Evolutionary conservation across 345 rosid genomes (phyloP), one percentile per base, ranked within the genome.

Genomic region (Citrus medica): DNA sequence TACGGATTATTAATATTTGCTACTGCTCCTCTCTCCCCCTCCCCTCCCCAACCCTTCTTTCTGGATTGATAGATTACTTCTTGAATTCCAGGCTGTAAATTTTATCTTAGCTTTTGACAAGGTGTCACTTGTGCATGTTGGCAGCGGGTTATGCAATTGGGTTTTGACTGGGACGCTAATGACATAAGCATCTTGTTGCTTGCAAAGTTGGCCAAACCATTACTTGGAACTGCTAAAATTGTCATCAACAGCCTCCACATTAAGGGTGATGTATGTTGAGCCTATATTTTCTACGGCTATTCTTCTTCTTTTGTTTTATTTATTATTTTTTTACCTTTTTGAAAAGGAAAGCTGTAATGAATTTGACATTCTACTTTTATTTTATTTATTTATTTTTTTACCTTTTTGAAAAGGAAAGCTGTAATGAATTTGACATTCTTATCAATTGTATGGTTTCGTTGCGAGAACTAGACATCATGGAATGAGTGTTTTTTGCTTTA

Each of bases 191-290:
- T 96, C 74, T 81, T 96, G 92, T 79, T 96, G 86, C 90, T 85
- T 38, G 97, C 95, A 35, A 96, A 94, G 88, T 76, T 96, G 81
- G 97, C 97, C 65, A 94, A 82, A 86, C 97, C 98, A 28, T 89
- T 94, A 69, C 84, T 85, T 67, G 94, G 99, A 66, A 91, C 95
- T 77, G 99, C 98, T 79, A 81, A 93, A 79, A 94, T 96, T 74
- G 88, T 96, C 76, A 85, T 94, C 79, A 92, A 96, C 85, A 92
- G 97, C 86, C 97, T 96, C 76, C 93, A 89, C 82, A 88, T 96
- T 80, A 94, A 92, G 89, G 99, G 99, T 27, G 98, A 96, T 83
- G 99, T 96, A 90, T 58, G 98, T 85, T 32, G 65, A 73, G 35
- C 78, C 68, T 72, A 59, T 72, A 67, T 61, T 48, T 33, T 67